Evolutionary conservation across 2,329 filamentous ascomycete genomes (phyloP), one percentile per base, ranked within the genome.

Genomic region (Epichloe glyceriae): DNA sequence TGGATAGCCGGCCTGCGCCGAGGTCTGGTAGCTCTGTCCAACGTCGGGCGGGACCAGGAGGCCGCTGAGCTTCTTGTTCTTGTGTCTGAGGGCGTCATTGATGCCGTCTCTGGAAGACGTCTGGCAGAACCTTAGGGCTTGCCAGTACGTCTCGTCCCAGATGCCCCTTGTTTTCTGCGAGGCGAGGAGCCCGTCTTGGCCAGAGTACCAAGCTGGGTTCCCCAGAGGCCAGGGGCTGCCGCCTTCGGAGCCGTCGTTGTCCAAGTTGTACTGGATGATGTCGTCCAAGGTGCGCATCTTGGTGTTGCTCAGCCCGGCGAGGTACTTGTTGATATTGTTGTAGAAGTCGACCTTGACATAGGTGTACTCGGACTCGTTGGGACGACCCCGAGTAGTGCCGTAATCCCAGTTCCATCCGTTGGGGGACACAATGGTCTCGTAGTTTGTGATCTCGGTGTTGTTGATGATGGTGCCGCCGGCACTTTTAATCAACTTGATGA

Each of bases 381-480:
- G 68, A 58, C 70, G 80, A 2, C 82, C 81, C 4, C 82, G 75
- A 1, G 70, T 73, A 5, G 57, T 72, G 14, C 83, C 83, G 55
- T 79, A 84, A 58, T 85, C 82, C 76, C 85, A 89, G 63, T 88
- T 72, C 84, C 84, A 89, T n/a, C 82, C 82, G 46, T 76, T 63
- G 0, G 79, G 82, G 34, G 75, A 77, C 12, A 88, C 74, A 22
- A 86, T 77, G 0, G 68, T 76, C 59, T 81, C 64, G 58, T 79
- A 76, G 61, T 79, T 70, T 20, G 79, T 78, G 2, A 89, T 72
- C 60, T 89, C 85, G 0, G 83, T 86, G 26, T 74, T 74, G 59
- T 88, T 86, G 59, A 88, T 69, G 40, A 89, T 72, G 1, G 73
- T 83, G 0, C 82, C 85, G 1, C 86, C 85, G 0, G 80, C 79